A percentile compares a stretch with the other conserved stretches of the same genome.
These are phyloP conservation scores for Theobroma grandiflorum DNA, from an alignment of 441 rosid genomes.

Conservation along the genomic window DNA sequence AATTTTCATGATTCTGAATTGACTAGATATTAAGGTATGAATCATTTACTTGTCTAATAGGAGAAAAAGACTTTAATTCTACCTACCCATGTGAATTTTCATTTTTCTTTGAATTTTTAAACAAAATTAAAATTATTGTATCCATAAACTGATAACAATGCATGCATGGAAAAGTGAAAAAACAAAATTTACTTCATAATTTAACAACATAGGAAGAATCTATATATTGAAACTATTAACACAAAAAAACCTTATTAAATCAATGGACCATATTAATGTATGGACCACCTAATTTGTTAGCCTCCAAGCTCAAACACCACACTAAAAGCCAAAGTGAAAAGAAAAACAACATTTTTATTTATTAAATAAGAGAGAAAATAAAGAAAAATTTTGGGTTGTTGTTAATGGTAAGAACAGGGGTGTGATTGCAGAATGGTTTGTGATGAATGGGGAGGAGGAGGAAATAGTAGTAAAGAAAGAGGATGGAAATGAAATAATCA, in stretches of 20 bases:
- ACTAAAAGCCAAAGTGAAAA: neutral
- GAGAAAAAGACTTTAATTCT: too few relatives aligned
- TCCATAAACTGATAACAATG: too few relatives aligned
- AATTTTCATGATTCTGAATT: neutral
- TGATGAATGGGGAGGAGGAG: neutral
- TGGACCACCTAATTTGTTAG: slow-evolving; percentile 20
- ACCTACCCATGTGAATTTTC: too few relatives aligned
- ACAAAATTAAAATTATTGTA: too few relatives aligned
- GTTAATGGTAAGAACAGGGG: neutral
- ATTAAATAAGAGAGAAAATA: too few relatives aligned
- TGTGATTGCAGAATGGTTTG: neutral
- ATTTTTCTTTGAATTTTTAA: too few relatives aligned
- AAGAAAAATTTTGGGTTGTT: too few relatives aligned
- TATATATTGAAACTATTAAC: neutral
- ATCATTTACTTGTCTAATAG: neutral
- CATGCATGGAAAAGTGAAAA: neutral
- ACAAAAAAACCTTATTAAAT: neutral
- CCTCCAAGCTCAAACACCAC: neutral
- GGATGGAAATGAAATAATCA: neutral
- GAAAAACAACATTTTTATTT: neutral
- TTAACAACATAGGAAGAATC: neutral
- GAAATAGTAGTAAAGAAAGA: neutral
- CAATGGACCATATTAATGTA: slow-evolving; percentile 5
- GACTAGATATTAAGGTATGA: neutral
- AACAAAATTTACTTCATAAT: neutral